Conservation (phyloP, 2,329 filamentous ascomycete genomes). For the Chrysosporium queenslandicum region DNA sequence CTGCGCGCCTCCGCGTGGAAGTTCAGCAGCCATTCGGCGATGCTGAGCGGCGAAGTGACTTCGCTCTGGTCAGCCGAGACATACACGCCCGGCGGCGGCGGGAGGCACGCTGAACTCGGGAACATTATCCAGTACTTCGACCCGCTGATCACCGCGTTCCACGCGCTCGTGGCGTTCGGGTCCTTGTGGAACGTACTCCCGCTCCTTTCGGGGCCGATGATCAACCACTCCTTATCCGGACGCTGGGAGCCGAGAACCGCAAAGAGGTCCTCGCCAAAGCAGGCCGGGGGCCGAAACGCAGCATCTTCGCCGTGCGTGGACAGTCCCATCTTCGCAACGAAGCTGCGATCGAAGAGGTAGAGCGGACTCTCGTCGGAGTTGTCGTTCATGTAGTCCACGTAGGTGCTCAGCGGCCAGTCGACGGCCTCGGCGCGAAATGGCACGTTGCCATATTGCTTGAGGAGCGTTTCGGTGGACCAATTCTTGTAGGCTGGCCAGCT, state of each 20-base stretch:
- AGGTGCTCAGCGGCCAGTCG: slow-evolving; percentile 77
- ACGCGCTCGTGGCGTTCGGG: slow-evolving; percentile 61
- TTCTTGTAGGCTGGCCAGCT: slow-evolving; percentile 65
- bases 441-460: slow-evolving; percentile 53
- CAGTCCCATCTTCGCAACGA: slow-evolving; percentile 76
- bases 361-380: slow-evolving; percentile 78
- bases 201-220: slow-evolving; percentile 75
- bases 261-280: slow-evolving; percentile 82
- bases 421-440: slow-evolving; percentile 85
- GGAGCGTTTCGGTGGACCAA: slow-evolving; percentile 63
- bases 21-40: slow-evolving; percentile 88
- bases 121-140: slow-evolving; percentile 99
- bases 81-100: slow-evolving; percentile 75
- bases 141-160: slow-evolving; percentile 86
- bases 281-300: slow-evolving; percentile 68
- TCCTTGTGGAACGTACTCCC: slow-evolving; percentile 93
- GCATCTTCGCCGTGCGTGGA: slow-evolving; percentile 43
- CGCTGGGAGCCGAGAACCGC: slow-evolving; percentile 64
- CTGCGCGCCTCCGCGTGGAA: slow-evolving; percentile 76
- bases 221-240: slow-evolving; percentile 85
- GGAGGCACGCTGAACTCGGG: slow-evolving; percentile 48
- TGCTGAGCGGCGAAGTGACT: slow-evolving; percentile 85
- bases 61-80: slow-evolving; percentile 84
- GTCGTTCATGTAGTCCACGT: slow-evolving; percentile 69
- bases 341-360: slow-evolving; percentile 82